Evolutionary conservation across 768 basidiomycete genomes (phyloP), one percentile per base, ranked within the genome.

Genomic region (Rhodosporidiobolus sp.): DNA sequence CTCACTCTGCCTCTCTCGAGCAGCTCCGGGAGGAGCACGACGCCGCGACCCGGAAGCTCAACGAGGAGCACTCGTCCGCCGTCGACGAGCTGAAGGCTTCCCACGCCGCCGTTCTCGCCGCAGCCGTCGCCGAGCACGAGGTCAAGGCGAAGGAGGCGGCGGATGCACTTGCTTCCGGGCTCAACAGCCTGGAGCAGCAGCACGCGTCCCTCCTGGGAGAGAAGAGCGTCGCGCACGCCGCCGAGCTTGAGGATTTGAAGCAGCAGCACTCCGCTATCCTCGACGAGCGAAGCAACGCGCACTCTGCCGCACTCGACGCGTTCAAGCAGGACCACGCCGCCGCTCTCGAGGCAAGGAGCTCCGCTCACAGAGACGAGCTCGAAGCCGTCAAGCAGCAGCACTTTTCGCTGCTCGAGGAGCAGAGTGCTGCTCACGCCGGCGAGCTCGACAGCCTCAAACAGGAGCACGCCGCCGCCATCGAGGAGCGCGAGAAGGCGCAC

Each of bases 331-430:
- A 85, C 28, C 86, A 89, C 26, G 43, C 50, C 11, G 32, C 45
- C 8, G 48, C 53, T 20, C 59, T 74, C 49, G n/a, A 38, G 1
- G 46, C 34, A 28, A 43, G 60, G 14, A 19, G 48, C 16, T 56
- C 57, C 16, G 69, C 72, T 16, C 69, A 68, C 48, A 54, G 49
- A 7, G 52, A 43, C 22, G 61, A 46, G 4, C 81, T 94, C 65
- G 83, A 87, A 65, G 85, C 85, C 45, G 84, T 92, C 34, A 89
- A 89, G 77, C 87, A 89, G 26, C 90, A 90, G 76, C 69, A 65
- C 73, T 28, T 30, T 76, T 12, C 62, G 45, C 20, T 30, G 34
- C 30, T 61, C 34, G 28, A 35, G 4, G 58, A 75, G 57, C 59
- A n/a, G n/a, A 22, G 70, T 58, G 10, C 28, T 12, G 62, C 50